These are phyloP conservation scores for Aspergillus incahuasiensis DNA, from an alignment of 495 filamentous ascomycete genomes.

Conservation along the genomic window DNA sequence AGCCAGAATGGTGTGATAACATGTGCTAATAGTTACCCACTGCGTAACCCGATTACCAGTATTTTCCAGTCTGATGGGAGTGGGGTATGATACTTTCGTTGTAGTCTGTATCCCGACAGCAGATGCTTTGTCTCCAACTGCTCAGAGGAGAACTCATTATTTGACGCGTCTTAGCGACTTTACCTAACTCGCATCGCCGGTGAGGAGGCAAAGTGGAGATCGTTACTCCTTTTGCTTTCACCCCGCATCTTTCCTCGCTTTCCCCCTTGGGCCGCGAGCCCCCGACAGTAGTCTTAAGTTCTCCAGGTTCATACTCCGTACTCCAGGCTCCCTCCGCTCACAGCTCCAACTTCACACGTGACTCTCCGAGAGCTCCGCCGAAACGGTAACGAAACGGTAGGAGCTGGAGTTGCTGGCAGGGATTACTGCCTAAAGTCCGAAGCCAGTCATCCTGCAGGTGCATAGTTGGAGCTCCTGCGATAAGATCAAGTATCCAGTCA, in stretches of 20 bases:
- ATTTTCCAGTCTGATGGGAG: background rate
- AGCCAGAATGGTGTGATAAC: conserved; percentile 4
- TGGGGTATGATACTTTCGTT: background rate
- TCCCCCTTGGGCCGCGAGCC: no score
- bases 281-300: no score
- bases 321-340: background rate
- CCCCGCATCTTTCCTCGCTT: conserved; percentile 2
- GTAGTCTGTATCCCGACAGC: background rate
- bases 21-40: background rate
- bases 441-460: background rate
- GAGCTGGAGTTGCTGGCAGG: background rate
- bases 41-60: background rate
- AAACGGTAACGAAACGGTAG: conserved; percentile 19
- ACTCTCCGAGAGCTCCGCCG: background rate
- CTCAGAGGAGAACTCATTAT: background rate
- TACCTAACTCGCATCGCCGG: conserved; percentile 27
- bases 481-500: background rate
- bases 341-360: conserved; percentile 1
- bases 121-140: background rate
- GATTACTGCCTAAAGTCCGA: background rate
- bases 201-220: conserved; percentile 20
- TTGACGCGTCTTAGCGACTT: conserved; percentile 17
- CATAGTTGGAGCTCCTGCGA: conserved; percentile 1
- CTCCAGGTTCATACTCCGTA: background rate
- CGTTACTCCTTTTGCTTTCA: background rate